These are phyloP conservation scores for Prillingera fragicola DNA, from an alignment of 1,284 basidiomycete species.

Conservation along the genomic window DNA sequence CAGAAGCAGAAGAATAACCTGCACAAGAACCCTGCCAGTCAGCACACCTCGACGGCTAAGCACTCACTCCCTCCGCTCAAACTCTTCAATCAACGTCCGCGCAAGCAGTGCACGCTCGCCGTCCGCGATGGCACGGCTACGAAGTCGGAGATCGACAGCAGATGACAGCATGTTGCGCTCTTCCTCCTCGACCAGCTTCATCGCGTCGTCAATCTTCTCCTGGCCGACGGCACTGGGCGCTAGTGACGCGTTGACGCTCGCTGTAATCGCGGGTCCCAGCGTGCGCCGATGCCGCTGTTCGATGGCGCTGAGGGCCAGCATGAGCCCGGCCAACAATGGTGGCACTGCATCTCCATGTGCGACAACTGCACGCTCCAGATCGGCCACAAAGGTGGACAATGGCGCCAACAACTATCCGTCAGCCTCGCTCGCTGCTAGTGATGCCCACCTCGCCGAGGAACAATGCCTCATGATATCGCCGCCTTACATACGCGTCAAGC, in stretches of 20 bases:
- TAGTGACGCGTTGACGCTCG: neutral
- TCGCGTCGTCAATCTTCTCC: neutral
- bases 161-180: constrained; percentile 20
- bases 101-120: constrained; percentile 16
- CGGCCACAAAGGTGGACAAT: constrained; percentile 23
- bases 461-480: constrained; percentile 38
- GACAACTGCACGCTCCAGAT: constrained; percentile 17
- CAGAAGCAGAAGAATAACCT: constrained; percentile 31
- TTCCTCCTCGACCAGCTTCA: constrained; percentile 1
- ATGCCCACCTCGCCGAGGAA: constrained; percentile 33
- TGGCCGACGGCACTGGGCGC: constrained; percentile 3
- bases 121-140: constrained; percentile 21
- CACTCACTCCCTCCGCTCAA: constrained; percentile 41
- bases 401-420: constrained; percentile 25
- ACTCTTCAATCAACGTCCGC: constrained; percentile 27
- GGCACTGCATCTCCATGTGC: neutral
- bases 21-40: constrained; percentile 30
- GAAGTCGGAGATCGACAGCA: constrained; percentile 21
- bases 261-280: constrained; percentile 16
- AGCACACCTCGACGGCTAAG: neutral
- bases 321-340: neutral
- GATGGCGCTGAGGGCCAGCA: constrained; percentile 8
- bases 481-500: constrained; percentile 12
- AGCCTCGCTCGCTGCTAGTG: neutral
- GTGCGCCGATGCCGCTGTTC: constrained; percentile 29